phyloP scores from a whole-genome alignment of 495 filamentous ascomycete species.

The Xylaria flabelliformis region DNA sequence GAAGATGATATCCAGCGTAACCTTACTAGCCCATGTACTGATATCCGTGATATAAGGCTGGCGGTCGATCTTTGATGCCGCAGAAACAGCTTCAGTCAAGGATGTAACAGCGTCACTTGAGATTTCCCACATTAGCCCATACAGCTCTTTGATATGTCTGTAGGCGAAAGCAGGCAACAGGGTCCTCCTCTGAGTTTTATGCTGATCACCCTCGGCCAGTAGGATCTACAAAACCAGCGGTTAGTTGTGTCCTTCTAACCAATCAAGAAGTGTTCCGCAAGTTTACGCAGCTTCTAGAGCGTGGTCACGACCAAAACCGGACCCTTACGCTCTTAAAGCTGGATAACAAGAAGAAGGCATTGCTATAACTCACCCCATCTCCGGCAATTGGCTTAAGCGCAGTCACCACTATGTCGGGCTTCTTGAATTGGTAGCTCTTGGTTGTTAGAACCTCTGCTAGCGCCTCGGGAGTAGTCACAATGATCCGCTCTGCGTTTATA shows the following conservation, averaged over 20 bases:
- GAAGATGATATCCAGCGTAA: conserved; percentile 78
- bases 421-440: conserved; percentile 73
- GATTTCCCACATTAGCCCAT: conserved; percentile 76
- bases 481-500: conserved; percentile 67
- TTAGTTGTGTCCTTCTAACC: not conserved
- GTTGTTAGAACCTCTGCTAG: conserved; percentile 63
- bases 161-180: conserved; percentile 78
- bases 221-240: conserved; percentile 47
- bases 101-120: conserved; percentile 37
- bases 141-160: conserved; percentile 76
- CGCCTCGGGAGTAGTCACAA: conserved; percentile 64
- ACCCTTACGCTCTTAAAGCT: not conserved
- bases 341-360: not conserved
- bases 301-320: not conserved
- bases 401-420: conserved; percentile 59
- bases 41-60: conserved; percentile 60
- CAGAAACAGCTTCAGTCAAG: conserved; percentile 45
- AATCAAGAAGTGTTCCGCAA: not conserved
- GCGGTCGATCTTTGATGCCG: conserved; percentile 27
- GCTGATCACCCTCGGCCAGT: conserved; percentile 75
- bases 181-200: conserved; percentile 72
- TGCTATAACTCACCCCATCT: conserved; percentile 52
- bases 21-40: conserved; percentile 65
- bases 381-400: conserved; percentile 62
- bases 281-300: not conserved